Conservation (phyloP, 108 stramenopile genomes). For the Cyclotella atomus region DNA sequence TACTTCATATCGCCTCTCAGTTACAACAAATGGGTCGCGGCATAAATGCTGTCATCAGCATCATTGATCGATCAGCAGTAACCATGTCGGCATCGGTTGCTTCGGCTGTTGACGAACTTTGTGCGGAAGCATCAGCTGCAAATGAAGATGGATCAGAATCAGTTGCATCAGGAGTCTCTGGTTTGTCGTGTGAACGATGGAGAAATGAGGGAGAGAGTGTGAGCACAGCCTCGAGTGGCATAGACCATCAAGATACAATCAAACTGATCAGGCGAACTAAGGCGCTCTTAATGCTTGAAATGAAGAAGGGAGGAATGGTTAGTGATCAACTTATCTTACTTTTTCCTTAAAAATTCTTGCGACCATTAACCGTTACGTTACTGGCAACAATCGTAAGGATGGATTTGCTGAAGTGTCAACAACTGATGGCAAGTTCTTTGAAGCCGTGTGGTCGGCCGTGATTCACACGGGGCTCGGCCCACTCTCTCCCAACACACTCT, state of each 20-base stretch:
- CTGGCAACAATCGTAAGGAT: slow-evolving; percentile 20
- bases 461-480: slow-evolving; percentile 77
- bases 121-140: slow-evolving; percentile 1
- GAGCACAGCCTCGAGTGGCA: slow-evolving; percentile 13
- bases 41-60: slow-evolving; percentile 56
- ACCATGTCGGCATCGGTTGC: slow-evolving; percentile 50
- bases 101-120: slow-evolving; percentile 24
- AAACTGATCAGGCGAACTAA: slow-evolving; percentile 31
- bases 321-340: not conserved
- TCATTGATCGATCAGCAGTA: slow-evolving; percentile 36
- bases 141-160: slow-evolving; percentile 10
- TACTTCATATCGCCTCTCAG: slow-evolving; percentile 67
- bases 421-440: slow-evolving; percentile 29
- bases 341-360: not conserved
- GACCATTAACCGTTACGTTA: not conserved
- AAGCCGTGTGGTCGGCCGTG: slow-evolving; percentile 52
- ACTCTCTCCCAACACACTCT: slow-evolving; percentile 73
- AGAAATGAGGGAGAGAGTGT: slow-evolving; percentile 29
- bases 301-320: slow-evolving; percentile 58
- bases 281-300: slow-evolving; percentile 57
- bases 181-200: slow-evolving; percentile 20
- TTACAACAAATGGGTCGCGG: slow-evolving; percentile 77
- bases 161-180: not conserved
- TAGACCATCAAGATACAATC: slow-evolving; percentile 39
- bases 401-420: slow-evolving; percentile 61